A percentile compares a stretch with the other conserved stretches of the same genome.
Conservation (phyloP, 163 green algal genomes). For the Smithsoniella earleae region DNA sequence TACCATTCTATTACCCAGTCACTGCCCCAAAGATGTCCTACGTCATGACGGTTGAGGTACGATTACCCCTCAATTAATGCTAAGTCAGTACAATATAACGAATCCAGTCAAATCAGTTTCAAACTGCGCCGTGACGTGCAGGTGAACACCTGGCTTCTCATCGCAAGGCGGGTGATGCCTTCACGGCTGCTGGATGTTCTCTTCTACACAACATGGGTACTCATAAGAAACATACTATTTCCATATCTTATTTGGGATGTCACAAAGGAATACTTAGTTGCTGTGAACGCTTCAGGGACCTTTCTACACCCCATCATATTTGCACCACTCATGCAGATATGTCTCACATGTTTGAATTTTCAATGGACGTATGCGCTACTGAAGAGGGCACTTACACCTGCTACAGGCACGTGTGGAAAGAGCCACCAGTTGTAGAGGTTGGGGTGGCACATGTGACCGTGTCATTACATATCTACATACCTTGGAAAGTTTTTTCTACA, state of each 20-base stretch:
- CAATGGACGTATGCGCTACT: conserved; percentile 23
- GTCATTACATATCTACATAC: too few species aligned
- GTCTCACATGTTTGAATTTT: background rate
- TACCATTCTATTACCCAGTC: conserved; percentile 31
- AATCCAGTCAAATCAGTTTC: background rate
- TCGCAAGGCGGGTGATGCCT: conserved; percentile 31
- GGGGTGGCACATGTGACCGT: too few species aligned
- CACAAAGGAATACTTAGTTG: background rate
- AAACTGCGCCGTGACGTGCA: background rate
- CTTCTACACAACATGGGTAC: conserved; percentile 34
- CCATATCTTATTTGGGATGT: conserved; percentile 27
- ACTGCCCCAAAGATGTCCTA: conserved; percentile 29
- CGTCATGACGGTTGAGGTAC: conserved; percentile 28
- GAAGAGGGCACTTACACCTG: background rate
- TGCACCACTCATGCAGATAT: conserved; percentile 3
- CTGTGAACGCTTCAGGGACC: background rate
- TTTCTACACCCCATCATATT: background rate
- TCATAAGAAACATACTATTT: conserved; percentile 32
- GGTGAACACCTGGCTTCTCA: conserved; percentile 37
- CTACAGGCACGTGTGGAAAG: background rate
- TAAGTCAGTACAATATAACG: background rate
- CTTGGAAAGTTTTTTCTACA: too few species aligned
- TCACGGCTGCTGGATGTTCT: conserved; percentile 15
- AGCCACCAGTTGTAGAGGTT: background rate
- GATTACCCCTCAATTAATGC: background rate